Evolutionary conservation across 495 filamentous ascomycete genomes (phyloP).

Genomic region (Cryomyces antarcticus): DNA sequence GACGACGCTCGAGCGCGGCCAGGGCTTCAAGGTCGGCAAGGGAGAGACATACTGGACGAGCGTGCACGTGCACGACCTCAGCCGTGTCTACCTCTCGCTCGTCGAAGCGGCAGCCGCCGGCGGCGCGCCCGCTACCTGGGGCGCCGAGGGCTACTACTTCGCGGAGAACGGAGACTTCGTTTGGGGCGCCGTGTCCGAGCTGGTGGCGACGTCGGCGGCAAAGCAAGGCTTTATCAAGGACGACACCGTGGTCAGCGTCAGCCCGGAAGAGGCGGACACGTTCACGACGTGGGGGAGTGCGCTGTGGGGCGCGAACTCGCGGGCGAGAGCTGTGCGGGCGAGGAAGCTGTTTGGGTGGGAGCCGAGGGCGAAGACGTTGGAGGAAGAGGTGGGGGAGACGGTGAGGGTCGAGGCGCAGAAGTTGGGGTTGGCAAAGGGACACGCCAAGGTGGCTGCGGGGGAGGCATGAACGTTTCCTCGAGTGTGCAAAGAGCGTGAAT

Average conservation of each 20-base stretch:
- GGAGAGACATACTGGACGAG: constrained; percentile 55
- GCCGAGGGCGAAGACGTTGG: constrained; percentile 26
- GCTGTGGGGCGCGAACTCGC: constrained; percentile 37
- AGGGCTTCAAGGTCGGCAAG: constrained; percentile 40
- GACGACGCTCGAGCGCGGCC: constrained; percentile 35
- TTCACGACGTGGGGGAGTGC: constrained; percentile 5
- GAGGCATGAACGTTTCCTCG: not conserved
- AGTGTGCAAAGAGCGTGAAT: too few species aligned
- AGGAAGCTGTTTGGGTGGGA: constrained; percentile 41
- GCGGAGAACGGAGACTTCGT: constrained; percentile 47
- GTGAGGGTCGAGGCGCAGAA: constrained; percentile 26
- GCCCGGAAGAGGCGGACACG: constrained; percentile 12
- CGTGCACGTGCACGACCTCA: constrained; percentile 54
- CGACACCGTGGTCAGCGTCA: constrained; percentile 24
- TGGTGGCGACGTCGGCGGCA: constrained; percentile 38
- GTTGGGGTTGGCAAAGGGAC: constrained; percentile 16
- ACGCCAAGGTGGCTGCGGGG: constrained; percentile 20
- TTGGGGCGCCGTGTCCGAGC: constrained; percentile 46
- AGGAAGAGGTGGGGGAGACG: constrained; percentile 27
- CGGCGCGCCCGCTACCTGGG: constrained; percentile 46
- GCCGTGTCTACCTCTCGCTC: constrained; percentile 39
- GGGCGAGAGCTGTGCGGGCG: constrained; percentile 31
- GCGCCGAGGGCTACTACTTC: constrained; percentile 53
- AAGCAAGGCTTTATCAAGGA: constrained; percentile 42
- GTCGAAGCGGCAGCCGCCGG: constrained; percentile 42